Conservation (phyloP, 495 filamentous ascomycete species). For the Lepraria neglecta region DNA sequence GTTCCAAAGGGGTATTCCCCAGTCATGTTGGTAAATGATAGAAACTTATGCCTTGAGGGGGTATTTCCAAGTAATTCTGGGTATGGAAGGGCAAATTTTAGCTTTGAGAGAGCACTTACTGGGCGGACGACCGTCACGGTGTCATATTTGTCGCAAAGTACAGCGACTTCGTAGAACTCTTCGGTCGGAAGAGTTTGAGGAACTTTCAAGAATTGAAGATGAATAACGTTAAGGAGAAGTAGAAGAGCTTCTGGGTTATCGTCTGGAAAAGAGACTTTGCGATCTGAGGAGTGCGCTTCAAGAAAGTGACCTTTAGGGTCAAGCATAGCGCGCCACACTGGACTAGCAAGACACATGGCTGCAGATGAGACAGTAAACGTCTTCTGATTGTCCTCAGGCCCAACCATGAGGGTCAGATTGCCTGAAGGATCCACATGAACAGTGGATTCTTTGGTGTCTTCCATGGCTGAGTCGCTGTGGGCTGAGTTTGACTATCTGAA, state of each 20-base stretch:
- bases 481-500: not conserved
- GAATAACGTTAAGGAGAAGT: constrained; percentile 6
- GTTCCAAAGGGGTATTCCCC: too few species aligned
- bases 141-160: constrained; percentile 16
- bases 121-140: constrained; percentile 3
- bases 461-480: not conserved
- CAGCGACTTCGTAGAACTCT: not conserved
- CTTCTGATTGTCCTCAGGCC: not conserved
- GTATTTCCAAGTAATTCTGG: not conserved
- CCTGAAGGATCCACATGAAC: not conserved
- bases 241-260: not conserved
- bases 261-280: not conserved
- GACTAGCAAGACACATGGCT: not conserved
- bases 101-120: not conserved
- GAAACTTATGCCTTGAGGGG: not conserved
- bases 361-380: not conserved
- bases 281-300: not conserved
- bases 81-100: not conserved
- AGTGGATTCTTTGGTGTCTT: not conserved
- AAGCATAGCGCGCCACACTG: constrained; percentile 1
- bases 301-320: not conserved
- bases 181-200: not conserved
- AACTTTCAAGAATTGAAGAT: constrained; percentile 9
- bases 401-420: not conserved
- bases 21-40: too few species aligned